These are phyloP conservation scores for Lachancea nothofagi DNA, from an alignment of 805 yeast species.

Conservation along the genomic window DNA sequence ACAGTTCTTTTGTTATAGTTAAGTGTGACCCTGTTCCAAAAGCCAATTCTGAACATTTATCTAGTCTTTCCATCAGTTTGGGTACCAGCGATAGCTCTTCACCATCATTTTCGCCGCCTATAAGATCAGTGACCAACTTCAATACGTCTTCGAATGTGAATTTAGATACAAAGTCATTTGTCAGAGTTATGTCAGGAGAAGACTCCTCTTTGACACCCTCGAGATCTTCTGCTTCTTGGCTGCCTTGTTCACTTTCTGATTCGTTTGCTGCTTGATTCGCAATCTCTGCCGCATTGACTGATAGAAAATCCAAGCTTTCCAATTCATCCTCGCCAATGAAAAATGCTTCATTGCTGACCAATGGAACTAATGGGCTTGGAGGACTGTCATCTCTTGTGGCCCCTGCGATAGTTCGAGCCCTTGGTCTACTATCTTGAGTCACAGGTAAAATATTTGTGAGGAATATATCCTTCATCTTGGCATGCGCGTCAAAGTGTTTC, in stretches of 20 bases:
- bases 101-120: neutral
- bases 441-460: slow-evolving; percentile 6
- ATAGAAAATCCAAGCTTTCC: slow-evolving; percentile 7
- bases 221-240: neutral
- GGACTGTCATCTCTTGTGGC: slow-evolving; percentile 1
- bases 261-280: neutral
- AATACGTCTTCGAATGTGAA: slow-evolving; percentile 9
- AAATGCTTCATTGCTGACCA: slow-evolving; percentile 5
- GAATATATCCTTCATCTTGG: slow-evolving; percentile 8
- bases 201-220: neutral
- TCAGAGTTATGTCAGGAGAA: neutral
- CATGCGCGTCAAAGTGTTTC: slow-evolving; percentile 10
- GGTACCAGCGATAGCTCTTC: slow-evolving; percentile 7
- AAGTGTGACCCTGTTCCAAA: slow-evolving; percentile 4
- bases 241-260: neutral
- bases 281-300: slow-evolving; percentile 4
- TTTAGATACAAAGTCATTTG: slow-evolving; percentile 3
- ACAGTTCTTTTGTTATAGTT: slow-evolving; percentile 8
- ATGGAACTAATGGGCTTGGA: slow-evolving; percentile 3
- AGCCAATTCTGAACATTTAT: slow-evolving; percentile 7
- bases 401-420: slow-evolving; percentile 3
- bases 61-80: slow-evolving; percentile 8
- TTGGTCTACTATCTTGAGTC: neutral
- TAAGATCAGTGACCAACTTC: slow-evolving; percentile 5
- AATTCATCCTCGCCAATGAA: slow-evolving; percentile 9